These are phyloP conservation scores for Boehmeria nivea DNA, from an alignment of 306 rosid species.

Conservation along the genomic window DNA sequence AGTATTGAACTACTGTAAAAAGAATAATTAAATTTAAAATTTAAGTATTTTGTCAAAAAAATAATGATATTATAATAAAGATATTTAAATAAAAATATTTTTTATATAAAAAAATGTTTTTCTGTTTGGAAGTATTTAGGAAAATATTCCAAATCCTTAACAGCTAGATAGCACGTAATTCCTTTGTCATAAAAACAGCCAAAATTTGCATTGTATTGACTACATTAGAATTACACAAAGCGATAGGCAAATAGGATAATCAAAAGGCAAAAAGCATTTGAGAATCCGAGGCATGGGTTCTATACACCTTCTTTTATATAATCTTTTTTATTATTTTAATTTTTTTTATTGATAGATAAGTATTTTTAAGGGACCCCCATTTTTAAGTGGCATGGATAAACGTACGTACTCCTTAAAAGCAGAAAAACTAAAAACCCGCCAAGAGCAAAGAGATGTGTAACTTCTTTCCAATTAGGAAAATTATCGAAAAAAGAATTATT, in stretches of 20 bases:
- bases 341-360: background rate
- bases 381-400: slow-evolving; percentile 8
- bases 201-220: slow-evolving; percentile 2
- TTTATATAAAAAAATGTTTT: too few relatives aligned
- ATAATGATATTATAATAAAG: too few relatives aligned
- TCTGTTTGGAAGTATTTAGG: background rate
- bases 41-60: too few relatives aligned
- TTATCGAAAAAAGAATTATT: background rate
- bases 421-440: slow-evolving; percentile 4
- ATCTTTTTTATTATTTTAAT: too few relatives aligned
- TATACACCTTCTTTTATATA: background rate
- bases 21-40: too few relatives aligned
- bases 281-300: slow-evolving; percentile 25
- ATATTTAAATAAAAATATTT: too few relatives aligned
- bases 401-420: slow-evolving; percentile 13
- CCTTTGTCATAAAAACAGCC: background rate
- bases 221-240: background rate
- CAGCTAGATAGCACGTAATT: background rate
- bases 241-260: slow-evolving; percentile 6
- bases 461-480: slow-evolving; percentile 8
- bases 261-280: slow-evolving; percentile 7
- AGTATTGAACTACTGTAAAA: too few relatives aligned
- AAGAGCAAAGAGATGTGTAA: slow-evolving; percentile 4
- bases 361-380: too few relatives aligned
- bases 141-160: slow-evolving; percentile 9